These are phyloP conservation scores for Plantago lanceolata DNA, from an alignment of 305 asterid species.

Conservation along the genomic window DNA sequence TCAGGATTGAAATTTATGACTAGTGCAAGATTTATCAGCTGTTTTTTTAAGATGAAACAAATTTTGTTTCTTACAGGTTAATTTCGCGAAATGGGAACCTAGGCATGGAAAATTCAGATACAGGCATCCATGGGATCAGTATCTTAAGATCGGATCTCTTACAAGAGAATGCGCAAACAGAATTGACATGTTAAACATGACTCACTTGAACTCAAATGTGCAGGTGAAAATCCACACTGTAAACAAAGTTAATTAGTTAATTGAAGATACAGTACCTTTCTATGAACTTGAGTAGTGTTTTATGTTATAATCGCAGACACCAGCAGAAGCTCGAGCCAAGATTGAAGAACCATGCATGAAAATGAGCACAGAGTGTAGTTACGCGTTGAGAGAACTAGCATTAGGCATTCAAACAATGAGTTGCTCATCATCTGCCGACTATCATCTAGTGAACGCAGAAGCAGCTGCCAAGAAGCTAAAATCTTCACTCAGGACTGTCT, in stretches of 20 bases:
- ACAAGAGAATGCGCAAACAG: conserved; percentile 53
- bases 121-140: conserved; percentile 59
- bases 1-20: background rate
- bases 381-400: conserved; percentile 44
- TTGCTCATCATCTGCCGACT: conserved; percentile 28
- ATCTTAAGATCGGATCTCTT: conserved; percentile 46
- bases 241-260: too few species aligned
- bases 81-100: conserved; percentile 71
- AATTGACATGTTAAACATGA: conserved; percentile 43
- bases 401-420: conserved; percentile 45
- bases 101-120: conserved; percentile 53
- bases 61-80: conserved; percentile 35
- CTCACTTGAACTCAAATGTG: conserved; percentile 32
- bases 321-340: conserved; percentile 25
- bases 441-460: conserved; percentile 31
- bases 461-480: conserved; percentile 30
- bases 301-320: too few species aligned
- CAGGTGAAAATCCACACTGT: too few species aligned
- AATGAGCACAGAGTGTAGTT: conserved; percentile 43
- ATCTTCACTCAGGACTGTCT: conserved; percentile 17
- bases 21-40: too few species aligned
- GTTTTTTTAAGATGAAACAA: too few species aligned
- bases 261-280: too few species aligned
- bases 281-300: too few species aligned
- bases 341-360: conserved; percentile 38